These are phyloP conservation scores for Monilinia polystroma DNA, from an alignment of 2,329 filamentous ascomycete species.

Conservation along the genomic window DNA sequence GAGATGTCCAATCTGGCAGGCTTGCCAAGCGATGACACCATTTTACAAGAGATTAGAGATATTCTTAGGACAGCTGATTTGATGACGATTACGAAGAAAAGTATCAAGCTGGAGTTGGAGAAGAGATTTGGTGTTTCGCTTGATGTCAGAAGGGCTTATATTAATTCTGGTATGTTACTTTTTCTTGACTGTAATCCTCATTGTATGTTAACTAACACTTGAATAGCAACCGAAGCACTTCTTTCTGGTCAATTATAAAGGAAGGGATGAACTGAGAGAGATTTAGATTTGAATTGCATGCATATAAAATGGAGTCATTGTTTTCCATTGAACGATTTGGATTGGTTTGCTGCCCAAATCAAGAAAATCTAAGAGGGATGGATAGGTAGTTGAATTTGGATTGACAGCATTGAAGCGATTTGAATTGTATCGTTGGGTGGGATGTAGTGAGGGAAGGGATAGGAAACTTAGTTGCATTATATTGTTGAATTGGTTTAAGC, in stretches of 20 bases:
- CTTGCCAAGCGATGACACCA: conserved; percentile 82
- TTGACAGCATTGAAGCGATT: conserved; percentile 12
- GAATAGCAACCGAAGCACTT: conserved; percentile 70
- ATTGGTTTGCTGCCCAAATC: not conserved
- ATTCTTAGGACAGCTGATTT: conserved; percentile 89
- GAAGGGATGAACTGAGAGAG: not conserved
- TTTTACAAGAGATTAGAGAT: conserved; percentile 91
- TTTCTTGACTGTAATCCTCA: not conserved
- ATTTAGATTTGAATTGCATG: conserved; percentile 6
- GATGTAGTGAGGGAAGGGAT: not conserved
- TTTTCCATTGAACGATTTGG: conserved; percentile 2
- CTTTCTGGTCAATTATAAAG: conserved; percentile 70
- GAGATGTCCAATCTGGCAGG: conserved; percentile 71
- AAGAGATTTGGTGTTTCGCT: conserved; percentile 82
- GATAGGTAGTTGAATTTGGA: conserved; percentile 9
- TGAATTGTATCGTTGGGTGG: conserved; percentile 14
- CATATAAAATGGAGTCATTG: conserved; percentile 20
- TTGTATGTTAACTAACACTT: conserved; percentile 19
- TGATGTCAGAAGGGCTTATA: conserved; percentile 87
- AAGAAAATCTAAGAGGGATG: not conserved
- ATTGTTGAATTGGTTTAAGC: not conserved
- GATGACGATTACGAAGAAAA: conserved; percentile 99
- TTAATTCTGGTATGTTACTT: conserved; percentile 73
- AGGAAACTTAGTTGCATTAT: conserved; percentile 11
- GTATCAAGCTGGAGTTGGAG: conserved; percentile 91